A percentile compares a stretch with the other conserved stretches of the same genome.
These are phyloP conservation scores for Penicillium griseofulvum DNA, from an alignment of 2,329 filamentous ascomycete species.

Conservation along the genomic window DNA sequence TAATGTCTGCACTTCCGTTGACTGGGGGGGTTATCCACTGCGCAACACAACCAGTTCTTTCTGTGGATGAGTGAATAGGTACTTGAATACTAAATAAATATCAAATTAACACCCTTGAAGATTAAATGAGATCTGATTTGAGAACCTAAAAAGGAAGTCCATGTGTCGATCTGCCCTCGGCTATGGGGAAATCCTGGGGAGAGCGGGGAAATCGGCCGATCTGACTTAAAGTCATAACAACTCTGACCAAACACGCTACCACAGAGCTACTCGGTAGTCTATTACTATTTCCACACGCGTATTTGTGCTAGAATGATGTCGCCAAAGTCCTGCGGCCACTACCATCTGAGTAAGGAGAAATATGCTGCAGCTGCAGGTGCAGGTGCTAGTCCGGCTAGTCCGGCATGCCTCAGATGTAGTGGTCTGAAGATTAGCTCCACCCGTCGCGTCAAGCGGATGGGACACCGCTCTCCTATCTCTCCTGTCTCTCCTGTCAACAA, in stretches of 20 bases:
- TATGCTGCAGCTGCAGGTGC: constrained; percentile 14
- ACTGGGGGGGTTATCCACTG: constrained; percentile 32
- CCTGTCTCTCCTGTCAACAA: constrained; percentile 13
- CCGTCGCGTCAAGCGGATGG: constrained; percentile 18
- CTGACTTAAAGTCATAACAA: neutral
- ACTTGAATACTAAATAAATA: no score
- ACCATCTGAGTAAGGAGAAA: constrained; percentile 19
- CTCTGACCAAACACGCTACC: neutral
- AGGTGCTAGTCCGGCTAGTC: neutral
- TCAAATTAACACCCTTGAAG: no score
- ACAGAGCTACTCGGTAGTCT: neutral
- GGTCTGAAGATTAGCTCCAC: constrained; percentile 21
- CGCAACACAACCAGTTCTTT: constrained; percentile 23
- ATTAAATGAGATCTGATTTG: neutral
- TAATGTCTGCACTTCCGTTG: constrained; percentile 24
- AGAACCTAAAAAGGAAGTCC: neutral
- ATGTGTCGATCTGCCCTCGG: constrained; percentile 3
- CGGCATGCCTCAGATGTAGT: constrained; percentile 19
- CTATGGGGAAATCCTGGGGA: constrained; percentile 11
- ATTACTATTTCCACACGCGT: neutral
- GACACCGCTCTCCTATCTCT: constrained; percentile 13
- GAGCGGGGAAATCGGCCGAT: constrained; percentile 16
- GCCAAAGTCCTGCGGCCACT: constrained; percentile 19
- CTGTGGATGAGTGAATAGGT: neutral
- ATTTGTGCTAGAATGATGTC: constrained; percentile 35